phyloP scores from a whole-genome alignment of 345 rosid species.

The Turritis glabra region DNA sequence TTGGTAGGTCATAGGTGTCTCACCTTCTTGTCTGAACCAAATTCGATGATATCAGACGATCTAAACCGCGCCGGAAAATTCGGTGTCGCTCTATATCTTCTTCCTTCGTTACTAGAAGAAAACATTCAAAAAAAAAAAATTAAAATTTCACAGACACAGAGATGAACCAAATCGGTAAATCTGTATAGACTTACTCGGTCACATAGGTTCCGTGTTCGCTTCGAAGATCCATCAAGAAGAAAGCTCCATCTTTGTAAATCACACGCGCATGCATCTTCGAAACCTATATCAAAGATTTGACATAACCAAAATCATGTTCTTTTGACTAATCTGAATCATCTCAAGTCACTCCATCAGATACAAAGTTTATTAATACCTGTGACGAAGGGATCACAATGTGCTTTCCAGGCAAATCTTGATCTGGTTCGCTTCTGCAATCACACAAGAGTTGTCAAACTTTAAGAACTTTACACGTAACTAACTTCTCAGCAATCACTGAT shows the following conservation, averaged over 20 bases:
- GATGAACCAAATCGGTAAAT: not conserved
- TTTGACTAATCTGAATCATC: slow-evolving; percentile 8
- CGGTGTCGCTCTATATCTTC: slow-evolving; percentile 51
- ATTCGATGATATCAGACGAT: slow-evolving; percentile 59
- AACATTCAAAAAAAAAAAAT: slow-evolving; percentile 4
- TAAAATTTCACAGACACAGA: not conserved
- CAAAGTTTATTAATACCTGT: slow-evolving; percentile 45
- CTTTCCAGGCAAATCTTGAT: slow-evolving; percentile 52
- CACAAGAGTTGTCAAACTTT: not conserved
- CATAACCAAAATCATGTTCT: not conserved
- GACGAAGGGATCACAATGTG: slow-evolving; percentile 59
- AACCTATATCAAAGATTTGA: slow-evolving; percentile 48
- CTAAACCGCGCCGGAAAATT: slow-evolving; percentile 57
- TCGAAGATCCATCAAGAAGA: slow-evolving; percentile 63
- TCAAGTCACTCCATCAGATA: not conserved
- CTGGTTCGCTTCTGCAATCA: slow-evolving; percentile 59
- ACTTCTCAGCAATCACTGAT: not conserved
- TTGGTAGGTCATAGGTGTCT: not conserved
- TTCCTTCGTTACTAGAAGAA: slow-evolving; percentile 65
- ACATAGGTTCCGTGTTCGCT: slow-evolving; percentile 80
- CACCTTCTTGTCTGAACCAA: slow-evolving; percentile 75
- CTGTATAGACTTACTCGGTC: slow-evolving; percentile 56
- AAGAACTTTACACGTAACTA: not conserved
- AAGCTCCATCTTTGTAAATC: slow-evolving; percentile 71
- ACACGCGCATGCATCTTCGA: slow-evolving; percentile 74